Evolutionary conservation across 441 rosid species (phyloP).

Genomic region (Pelargonium citronellum): DNA sequence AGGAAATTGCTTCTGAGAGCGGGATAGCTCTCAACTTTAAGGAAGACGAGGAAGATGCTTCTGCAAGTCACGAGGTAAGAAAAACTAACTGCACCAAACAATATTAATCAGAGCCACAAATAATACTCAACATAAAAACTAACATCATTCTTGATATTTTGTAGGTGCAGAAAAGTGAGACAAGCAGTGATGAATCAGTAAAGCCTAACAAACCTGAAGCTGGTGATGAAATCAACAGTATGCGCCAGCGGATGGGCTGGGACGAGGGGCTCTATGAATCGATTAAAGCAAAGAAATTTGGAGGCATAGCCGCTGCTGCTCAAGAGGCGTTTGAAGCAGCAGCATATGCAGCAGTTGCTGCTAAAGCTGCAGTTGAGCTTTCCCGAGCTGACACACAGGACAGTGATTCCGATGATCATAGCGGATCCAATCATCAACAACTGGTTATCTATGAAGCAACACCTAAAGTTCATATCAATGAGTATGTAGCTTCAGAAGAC

Average conservation of each 20-base stretch:
- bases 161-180: too few species aligned
- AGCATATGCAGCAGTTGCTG: conserved; percentile 45
- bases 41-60: too few species aligned
- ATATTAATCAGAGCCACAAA: too few species aligned
- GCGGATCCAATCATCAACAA: conserved; percentile 11
- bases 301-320: conserved; percentile 38
- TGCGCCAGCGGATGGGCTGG: too few species aligned
- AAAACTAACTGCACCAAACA: too few species aligned
- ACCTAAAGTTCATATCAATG: conserved; percentile 3
- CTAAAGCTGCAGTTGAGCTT: conserved; percentile 43
- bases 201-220: too few species aligned
- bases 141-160: too few species aligned
- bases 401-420: conserved; percentile 18
- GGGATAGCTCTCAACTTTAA: conserved; percentile 30
- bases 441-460: conserved; percentile 1
- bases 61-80: too few species aligned
- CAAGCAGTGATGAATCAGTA: too few species aligned
- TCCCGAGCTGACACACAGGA: conserved; percentile 29
- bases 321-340: conserved; percentile 43
- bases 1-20: conserved; percentile 67
- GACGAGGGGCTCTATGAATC: conserved; percentile 24
- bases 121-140: too few species aligned
- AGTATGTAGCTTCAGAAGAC: conserved; percentile 2
- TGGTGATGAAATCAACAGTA: neutral
- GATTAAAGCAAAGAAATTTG: conserved; percentile 22